Base-by-base conservation (phyloP, 306 rosid genomes). In the Amphicarpaea edgeworthii region DNA sequence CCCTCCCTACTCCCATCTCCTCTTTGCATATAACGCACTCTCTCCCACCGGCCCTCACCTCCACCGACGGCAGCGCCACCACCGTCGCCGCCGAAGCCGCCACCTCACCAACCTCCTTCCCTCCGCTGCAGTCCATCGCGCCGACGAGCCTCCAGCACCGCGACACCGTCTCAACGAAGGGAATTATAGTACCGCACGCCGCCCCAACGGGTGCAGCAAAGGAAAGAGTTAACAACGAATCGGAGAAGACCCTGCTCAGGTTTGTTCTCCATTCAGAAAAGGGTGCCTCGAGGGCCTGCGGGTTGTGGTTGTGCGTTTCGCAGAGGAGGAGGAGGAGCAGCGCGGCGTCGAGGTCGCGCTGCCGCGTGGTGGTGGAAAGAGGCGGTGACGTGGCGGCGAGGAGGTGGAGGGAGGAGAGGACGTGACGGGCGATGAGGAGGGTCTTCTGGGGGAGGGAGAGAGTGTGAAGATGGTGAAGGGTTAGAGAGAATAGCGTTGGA, bases 21-120 rank as follows among this genome's bases (percentile, higher is more conserved):
- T 91, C 97, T 63, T 83, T 87, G 46, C 98, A 94, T 51, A 94
- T 85, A 85, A 75, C 95, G 21, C 98, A 94, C 82, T 94, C 98
- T 10, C 45, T 79, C 19, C 89, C 90, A 0, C 85, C 84, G 1
- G 53, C 69, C 20, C 15, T 72, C 76, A 86, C 84, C 69, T 65
- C 86, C 74, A 86, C 90, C 38, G 94, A 77, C 26, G 96, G 91
- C 16, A 90, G 79, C 0, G 82, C 71, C 80, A 86, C 90, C 75
- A 90, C 93, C 6, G 82, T 76, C 63, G 68, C 86, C 43, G 81
- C 63, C 28, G 90, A 75, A 0, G 96, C 87, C 1, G 95, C 96
- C 77, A 87, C 90, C 54, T 84, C 88, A 19, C 61, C 83, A 0
- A 45, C 71, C 37, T 59, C 82, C 50, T 63, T 76, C 51, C 76